phyloP scores from a whole-genome alignment of 805 yeast species.

The Wickerhamiella qilinensis region DNA sequence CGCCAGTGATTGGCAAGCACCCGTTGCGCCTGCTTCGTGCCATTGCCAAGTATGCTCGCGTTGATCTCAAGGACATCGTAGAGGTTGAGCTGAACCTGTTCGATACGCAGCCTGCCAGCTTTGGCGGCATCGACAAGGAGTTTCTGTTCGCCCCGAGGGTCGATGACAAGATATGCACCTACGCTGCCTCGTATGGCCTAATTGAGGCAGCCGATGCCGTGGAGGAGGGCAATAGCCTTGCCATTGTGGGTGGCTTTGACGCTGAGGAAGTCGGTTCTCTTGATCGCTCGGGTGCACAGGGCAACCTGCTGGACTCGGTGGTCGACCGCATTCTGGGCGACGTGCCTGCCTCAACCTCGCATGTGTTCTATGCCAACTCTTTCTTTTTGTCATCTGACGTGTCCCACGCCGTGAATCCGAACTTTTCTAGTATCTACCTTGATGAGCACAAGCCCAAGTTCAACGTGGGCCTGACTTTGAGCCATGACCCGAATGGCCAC shows the following conservation, averaged over 20 bases:
- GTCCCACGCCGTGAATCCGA: constrained; percentile 67
- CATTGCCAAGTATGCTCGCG: constrained; percentile 43
- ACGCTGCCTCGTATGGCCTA: constrained; percentile 48
- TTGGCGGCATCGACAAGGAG: constrained; percentile 66
- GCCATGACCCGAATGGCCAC: constrained; percentile 65
- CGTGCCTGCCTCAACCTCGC: constrained; percentile 21
- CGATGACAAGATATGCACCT: constrained; percentile 74
- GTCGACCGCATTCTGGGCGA: constrained; percentile 32
- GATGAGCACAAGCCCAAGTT: constrained; percentile 70
- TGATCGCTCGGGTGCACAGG: constrained; percentile 68
- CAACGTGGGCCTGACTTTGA: constrained; percentile 55
- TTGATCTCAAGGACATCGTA: constrained; percentile 42
- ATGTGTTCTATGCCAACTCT: constrained; percentile 49
- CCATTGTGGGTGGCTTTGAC: constrained; percentile 53
- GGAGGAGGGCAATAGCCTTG: constrained; percentile 20
- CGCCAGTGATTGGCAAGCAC: constrained; percentile 59
- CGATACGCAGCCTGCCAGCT: constrained; percentile 63
- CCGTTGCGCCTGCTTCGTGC: constrained; percentile 51
- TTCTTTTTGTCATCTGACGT: constrained; percentile 75
- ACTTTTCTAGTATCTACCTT: constrained; percentile 38
- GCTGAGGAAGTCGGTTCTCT: constrained; percentile 76
- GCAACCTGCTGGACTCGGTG: constrained; percentile 53
- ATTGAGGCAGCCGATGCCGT: constrained; percentile 29
- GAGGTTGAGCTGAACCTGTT: constrained; percentile 65
- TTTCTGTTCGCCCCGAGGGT: constrained; percentile 69